A percentile compares a stretch with the other conserved stretches of the same genome.
These are phyloP conservation scores for Moesziomyces globuligerus DNA, from an alignment of 1,284 basidiomycete genomes.

Conservation along the genomic window DNA sequence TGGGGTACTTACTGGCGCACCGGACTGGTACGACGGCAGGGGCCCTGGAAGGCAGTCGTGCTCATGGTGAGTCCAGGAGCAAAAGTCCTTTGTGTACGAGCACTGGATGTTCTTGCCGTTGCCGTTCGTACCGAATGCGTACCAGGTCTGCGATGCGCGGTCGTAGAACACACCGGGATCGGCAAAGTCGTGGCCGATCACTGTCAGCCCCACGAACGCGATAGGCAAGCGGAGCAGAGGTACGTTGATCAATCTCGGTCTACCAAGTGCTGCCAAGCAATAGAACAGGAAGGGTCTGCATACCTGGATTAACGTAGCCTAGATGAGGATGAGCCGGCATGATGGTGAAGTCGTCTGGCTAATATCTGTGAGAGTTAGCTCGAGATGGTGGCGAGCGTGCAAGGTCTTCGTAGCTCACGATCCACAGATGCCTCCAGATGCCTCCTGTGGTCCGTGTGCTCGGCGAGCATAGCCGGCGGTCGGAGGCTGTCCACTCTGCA, in stretches of 20 bases:
- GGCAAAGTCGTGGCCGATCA: slow-evolving; percentile 50
- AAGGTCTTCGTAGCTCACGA: neutral
- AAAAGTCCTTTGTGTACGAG: slow-evolving; percentile 50
- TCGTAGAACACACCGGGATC: slow-evolving; percentile 57
- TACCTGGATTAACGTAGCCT: slow-evolving; percentile 48
- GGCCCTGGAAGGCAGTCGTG: slow-evolving; percentile 53
- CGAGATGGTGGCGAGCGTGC: neutral
- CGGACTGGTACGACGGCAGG: slow-evolving; percentile 39
- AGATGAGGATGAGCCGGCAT: slow-evolving; percentile 55
- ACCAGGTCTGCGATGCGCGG: slow-evolving; percentile 30
- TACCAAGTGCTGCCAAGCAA: too few species aligned
- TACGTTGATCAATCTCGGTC: too few species aligned
- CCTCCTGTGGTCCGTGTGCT: too few species aligned
- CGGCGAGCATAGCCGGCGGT: too few species aligned
- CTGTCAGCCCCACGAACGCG: neutral
- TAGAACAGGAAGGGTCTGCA: neutral
- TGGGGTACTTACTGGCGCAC: slow-evolving; percentile 24
- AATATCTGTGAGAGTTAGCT: neutral
- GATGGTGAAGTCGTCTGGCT: neutral
- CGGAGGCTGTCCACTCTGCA: too few species aligned
- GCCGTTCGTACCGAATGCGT: slow-evolving; percentile 52
- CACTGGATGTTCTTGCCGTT: slow-evolving; percentile 55
- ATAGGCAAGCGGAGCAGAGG: too few species aligned
- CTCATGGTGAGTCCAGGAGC: slow-evolving; percentile 48
- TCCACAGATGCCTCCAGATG: slow-evolving; percentile 15